Evolutionary conservation across 345 rosid species (phyloP).

Genomic region (Limnanthes douglasii): DNA sequence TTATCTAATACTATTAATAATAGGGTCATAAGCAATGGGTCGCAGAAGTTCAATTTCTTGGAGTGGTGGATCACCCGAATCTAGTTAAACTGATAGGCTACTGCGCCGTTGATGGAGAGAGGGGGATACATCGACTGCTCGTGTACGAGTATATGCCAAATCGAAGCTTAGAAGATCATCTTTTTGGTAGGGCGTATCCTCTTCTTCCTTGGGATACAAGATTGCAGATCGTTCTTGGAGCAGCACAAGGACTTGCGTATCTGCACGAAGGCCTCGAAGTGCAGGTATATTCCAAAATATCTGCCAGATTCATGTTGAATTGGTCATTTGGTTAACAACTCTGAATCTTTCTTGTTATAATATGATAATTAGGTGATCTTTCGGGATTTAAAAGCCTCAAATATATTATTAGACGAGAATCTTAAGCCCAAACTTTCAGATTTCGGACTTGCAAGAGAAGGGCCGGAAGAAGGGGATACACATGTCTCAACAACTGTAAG

Average conservation of each 20-base stretch:
- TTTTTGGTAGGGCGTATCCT: constrained; percentile 35
- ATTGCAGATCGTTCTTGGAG: constrained; percentile 51
- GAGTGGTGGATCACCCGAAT: constrained; percentile 64
- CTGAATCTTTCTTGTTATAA: no score
- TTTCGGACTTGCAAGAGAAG: constrained; percentile 91
- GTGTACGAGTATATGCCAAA: constrained; percentile 78
- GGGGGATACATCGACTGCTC: constrained; percentile 63
- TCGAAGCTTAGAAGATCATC: constrained; percentile 80
- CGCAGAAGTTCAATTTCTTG: constrained; percentile 80
- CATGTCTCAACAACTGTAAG: constrained; percentile 92
- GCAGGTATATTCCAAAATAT: constrained; percentile 31
- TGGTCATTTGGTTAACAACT: constrained; percentile 3
- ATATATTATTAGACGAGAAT: constrained; percentile 53
- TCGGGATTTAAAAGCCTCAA: constrained; percentile 75
- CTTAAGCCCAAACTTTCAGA: constrained; percentile 73
- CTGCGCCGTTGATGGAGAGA: constrained; percentile 54
- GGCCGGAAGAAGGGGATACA: constrained; percentile 54
- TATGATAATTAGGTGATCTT: constrained; percentile 88
- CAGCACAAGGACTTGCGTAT: constrained; percentile 76
- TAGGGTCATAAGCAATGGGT: constrained; percentile 97
- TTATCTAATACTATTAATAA: neutral
- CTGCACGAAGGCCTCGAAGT: constrained; percentile 64
- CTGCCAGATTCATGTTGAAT: neutral
- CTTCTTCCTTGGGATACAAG: constrained; percentile 60
- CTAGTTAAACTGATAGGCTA: constrained; percentile 84